A percentile compares a stretch with the other conserved stretches of the same genome.
These are phyloP conservation scores for Ascosphaera apis DNA, from an alignment of 2,329 filamentous ascomycete species.

Conservation along the genomic window DNA sequence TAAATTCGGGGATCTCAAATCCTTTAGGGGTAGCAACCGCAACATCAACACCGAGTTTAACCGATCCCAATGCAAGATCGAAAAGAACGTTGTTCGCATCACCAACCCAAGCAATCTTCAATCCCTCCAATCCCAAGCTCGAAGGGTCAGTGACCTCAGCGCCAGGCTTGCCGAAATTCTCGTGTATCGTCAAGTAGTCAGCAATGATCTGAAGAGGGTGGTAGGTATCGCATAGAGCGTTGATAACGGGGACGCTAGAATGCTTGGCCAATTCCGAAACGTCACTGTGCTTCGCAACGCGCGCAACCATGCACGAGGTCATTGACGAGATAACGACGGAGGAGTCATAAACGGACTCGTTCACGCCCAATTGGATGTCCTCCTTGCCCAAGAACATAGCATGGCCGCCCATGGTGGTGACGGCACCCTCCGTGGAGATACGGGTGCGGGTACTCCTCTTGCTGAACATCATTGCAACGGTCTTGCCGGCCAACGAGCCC, in stretches of 20 bases:
- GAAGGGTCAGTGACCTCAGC: constrained; percentile 7
- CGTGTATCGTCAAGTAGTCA: constrained; percentile 76
- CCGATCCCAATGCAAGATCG: constrained; percentile 67
- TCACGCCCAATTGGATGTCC: constrained; percentile 86
- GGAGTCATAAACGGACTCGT: constrained; percentile 88
- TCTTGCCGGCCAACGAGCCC: constrained; percentile 45
- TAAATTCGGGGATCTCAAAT: constrained; percentile 56
- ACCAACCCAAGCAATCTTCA: constrained; percentile 90
- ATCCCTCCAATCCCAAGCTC: constrained; percentile 47
- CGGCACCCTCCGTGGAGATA: constrained; percentile 77
- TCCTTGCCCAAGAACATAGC: constrained; percentile 93
- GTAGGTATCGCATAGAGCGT: constrained; percentile 70
- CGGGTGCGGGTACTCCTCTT: constrained; percentile 87
- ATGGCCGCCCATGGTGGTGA: constrained; percentile 70
- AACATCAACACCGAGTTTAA: constrained; percentile 71
- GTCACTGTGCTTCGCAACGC: constrained; percentile 56
- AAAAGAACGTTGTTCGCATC: constrained; percentile 96
- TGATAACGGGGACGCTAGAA: constrained; percentile 62
- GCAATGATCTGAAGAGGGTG: constrained; percentile 89
- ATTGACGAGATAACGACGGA: constrained; percentile 84
- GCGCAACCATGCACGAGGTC: constrained; percentile 62
- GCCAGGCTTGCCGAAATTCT: constrained; percentile 34
- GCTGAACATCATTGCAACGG: constrained; percentile 88
- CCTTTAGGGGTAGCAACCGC: constrained; percentile 67
- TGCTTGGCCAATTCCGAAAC: constrained; percentile 46